These are phyloP conservation scores for Diplodia scrobiculata DNA, from an alignment of 2,329 filamentous ascomycete genomes.

Conservation along the genomic window DNA sequence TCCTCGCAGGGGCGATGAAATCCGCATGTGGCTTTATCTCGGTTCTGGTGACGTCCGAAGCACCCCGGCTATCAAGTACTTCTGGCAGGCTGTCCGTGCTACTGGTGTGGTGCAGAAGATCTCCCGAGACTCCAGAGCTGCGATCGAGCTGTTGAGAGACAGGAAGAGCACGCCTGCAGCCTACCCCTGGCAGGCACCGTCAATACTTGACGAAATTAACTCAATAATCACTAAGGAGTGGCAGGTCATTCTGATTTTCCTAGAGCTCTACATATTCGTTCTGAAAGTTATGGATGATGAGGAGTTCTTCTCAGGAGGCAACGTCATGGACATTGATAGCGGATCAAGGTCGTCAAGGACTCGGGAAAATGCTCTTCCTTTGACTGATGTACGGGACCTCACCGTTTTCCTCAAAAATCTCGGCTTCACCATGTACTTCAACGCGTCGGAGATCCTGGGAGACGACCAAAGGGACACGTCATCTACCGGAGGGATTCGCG, in stretches of 20 bases:
- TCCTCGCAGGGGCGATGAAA: constrained; percentile 77
- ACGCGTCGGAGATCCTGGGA: constrained; percentile 65
- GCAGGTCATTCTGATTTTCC: constrained; percentile 83
- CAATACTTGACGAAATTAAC: constrained; percentile 31
- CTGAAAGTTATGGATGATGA: constrained; percentile 93
- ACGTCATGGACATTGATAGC: constrained; percentile 30
- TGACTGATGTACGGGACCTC: constrained; percentile 71
- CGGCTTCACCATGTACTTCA: constrained; percentile 85
- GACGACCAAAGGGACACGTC: constrained; percentile 49
- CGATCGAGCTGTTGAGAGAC: constrained; percentile 59
- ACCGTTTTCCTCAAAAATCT: constrained; percentile 87
- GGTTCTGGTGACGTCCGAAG: constrained; percentile 60
- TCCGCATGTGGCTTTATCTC: constrained; percentile 90
- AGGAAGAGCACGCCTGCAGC: constrained; percentile 40
- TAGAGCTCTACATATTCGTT: constrained; percentile 92
- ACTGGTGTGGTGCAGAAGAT: constrained; percentile 62
- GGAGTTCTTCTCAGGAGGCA: constrained; percentile 73
- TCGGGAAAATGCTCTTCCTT: constrained; percentile 66
- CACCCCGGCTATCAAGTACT: constrained; percentile 73
- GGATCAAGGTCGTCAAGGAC: constrained; percentile 34
- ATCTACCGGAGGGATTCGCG: constrained; percentile 49
- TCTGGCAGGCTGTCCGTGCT: constrained; percentile 70
- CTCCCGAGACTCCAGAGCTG: constrained; percentile 58
- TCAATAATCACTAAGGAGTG: constrained; percentile 65
- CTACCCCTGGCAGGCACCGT: constrained; percentile 41